Evolutionary conservation across 768 basidiomycete species (phyloP).

Genomic region (Antrodiella citrinella): DNA sequence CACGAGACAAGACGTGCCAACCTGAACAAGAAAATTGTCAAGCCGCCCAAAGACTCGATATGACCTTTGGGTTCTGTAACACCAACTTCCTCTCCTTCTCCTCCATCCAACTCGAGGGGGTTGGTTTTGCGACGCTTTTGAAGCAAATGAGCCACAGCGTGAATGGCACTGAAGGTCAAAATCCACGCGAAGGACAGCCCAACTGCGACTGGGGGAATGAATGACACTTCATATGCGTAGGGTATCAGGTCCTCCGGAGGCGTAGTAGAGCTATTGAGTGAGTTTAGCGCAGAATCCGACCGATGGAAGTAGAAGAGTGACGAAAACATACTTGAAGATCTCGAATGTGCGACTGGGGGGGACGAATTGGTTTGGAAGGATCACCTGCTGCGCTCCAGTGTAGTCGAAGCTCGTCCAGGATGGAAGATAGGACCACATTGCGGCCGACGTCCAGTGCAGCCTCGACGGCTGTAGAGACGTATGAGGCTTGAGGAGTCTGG

Average conservation of each 20-base stretch:
- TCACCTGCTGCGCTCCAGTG: neutral
- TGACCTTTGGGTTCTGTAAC: neutral
- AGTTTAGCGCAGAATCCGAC: neutral
- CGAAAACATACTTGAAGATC: neutral
- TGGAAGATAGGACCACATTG: neutral
- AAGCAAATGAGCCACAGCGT: neutral
- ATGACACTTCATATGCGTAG: neutral
- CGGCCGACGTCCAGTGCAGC: neutral
- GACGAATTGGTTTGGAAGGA: neutral
- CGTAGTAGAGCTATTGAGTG: neutral
- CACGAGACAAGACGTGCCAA: slow-evolving; percentile 23
- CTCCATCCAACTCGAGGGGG: neutral
- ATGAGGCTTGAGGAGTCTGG: neutral
- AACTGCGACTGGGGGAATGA: neutral
- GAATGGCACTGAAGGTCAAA: neutral
- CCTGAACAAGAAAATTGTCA: slow-evolving; percentile 27
- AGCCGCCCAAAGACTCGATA: slow-evolving; percentile 19
- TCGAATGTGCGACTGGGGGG: neutral
- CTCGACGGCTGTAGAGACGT: neutral
- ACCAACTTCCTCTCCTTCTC: neutral
- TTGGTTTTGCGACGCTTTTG: neutral
- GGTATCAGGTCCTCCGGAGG: neutral
- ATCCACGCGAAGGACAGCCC: neutral
- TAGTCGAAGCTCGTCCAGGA: neutral
- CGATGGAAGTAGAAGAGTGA: no score